These are phyloP conservation scores for Globomyces sp. DNA, from an alignment of 371 early-diverging fungal genomes.

Conservation along the genomic window DNA sequence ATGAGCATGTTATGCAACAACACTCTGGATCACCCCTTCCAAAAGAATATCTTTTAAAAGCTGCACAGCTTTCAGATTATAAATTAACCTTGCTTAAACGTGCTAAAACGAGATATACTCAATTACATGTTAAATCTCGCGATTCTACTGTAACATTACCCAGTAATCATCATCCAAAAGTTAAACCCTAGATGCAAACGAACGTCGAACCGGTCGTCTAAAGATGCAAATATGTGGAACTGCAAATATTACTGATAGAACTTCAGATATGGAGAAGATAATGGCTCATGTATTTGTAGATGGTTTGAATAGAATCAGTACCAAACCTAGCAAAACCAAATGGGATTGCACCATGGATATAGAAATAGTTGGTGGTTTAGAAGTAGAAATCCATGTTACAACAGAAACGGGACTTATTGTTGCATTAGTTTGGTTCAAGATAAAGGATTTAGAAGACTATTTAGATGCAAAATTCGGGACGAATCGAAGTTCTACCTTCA, in stretches of 20 bases:
- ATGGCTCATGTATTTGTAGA: constrained; percentile 41
- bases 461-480: constrained; percentile 30
- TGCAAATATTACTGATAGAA: constrained; percentile 38
- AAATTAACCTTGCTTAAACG: constrained; percentile 36
- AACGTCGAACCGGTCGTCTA: constrained; percentile 37
- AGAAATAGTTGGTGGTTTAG: constrained; percentile 43
- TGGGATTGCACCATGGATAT: constrained; percentile 48
- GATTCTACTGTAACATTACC: constrained; percentile 25
- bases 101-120: constrained; percentile 40
- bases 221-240: constrained; percentile 36
- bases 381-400: constrained; percentile 49
- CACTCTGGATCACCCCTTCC: constrained; percentile 39
- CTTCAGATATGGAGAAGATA: constrained; percentile 35
- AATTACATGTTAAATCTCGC: constrained; percentile 28
- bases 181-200: constrained; percentile 23
- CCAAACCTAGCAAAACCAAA: constrained; percentile 28
- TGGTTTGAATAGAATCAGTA: constrained; percentile 34
- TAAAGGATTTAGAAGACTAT: constrained; percentile 47
- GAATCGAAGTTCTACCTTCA: constrained; percentile 11
- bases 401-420: constrained; percentile 31
- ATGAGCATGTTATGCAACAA: constrained; percentile 28
- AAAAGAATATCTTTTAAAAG: constrained; percentile 35
- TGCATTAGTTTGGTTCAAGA: constrained; percentile 47
- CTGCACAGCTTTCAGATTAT: constrained; percentile 34
- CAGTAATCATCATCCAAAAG: constrained; percentile 16